A percentile compares a stretch with the other conserved stretches of the same genome.
phyloP scores from a whole-genome alignment of 129 eudicot genomes.

The Flaveria sonorensis region DNA sequence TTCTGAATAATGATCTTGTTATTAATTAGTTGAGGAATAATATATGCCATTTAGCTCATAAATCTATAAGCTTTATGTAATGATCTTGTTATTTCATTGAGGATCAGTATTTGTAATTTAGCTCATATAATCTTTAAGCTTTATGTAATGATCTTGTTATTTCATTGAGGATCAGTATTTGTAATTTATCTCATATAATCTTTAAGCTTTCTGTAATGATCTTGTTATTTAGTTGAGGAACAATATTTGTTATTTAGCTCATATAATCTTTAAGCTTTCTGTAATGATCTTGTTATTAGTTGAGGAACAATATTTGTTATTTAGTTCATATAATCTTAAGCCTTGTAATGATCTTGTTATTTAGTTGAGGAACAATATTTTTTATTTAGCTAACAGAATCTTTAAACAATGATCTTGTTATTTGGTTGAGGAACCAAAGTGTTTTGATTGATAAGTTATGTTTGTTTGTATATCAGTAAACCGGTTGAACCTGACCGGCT shows the following conservation, averaged over 20 bases:
- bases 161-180: background rate
- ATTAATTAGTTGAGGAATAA: no score
- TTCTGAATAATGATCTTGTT: no score
- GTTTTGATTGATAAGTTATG: constrained; percentile 6
- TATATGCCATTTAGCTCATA: no score
- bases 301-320: background rate
- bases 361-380: background rate
- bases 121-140: background rate
- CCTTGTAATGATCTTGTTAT: no score
- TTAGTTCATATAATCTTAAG: background rate
- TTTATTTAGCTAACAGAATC: background rate
- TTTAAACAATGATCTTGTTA: background rate
- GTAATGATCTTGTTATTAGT: no score
- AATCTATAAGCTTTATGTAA: no score
- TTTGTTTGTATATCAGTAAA: constrained; percentile 58
- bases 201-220: background rate
- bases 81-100: no score
- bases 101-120: background rate
- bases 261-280: background rate
- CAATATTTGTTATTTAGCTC: background rate
- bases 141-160: no score
- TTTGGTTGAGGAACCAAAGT: background rate
- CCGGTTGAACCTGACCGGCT: constrained; percentile 92
- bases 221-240: no score
- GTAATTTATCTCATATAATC: background rate